These are phyloP conservation scores for Aspergillus clavatus DNA, from an alignment of 2,329 filamentous ascomycete species.

Conservation along the genomic window DNA sequence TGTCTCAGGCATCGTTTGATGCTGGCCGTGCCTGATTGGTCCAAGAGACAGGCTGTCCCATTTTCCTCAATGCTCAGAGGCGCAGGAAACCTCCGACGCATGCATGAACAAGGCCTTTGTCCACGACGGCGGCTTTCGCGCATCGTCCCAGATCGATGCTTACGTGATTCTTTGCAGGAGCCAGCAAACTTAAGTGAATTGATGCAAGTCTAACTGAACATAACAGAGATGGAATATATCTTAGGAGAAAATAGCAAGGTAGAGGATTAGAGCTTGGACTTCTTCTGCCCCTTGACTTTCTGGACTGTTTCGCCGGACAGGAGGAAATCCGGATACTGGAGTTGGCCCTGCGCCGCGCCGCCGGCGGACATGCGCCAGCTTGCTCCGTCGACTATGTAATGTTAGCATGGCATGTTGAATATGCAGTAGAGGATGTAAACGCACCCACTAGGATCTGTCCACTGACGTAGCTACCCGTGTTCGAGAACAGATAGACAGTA, in stretches of 20 bases:
- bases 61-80: not conserved
- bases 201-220: too few species aligned
- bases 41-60: not conserved
- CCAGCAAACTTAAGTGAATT: too few species aligned
- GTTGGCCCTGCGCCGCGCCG: conserved; percentile 30
- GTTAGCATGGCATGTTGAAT: not conserved
- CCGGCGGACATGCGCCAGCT: conserved; percentile 37
- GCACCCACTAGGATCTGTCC: conserved; percentile 67
- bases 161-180: too few species aligned
- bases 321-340: conserved; percentile 57
- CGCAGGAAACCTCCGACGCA: too few species aligned
- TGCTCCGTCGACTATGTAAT: conserved; percentile 36
- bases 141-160: too few species aligned
- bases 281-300: conserved; percentile 57
- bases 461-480: conserved; percentile 80
- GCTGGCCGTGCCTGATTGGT: not conserved
- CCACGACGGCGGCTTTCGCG: not conserved
- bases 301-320: conserved; percentile 49
- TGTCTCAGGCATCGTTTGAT: not conserved
- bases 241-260: too few species aligned
- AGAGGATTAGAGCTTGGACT: conserved; percentile 52
- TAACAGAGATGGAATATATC: too few species aligned
- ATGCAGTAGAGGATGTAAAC: conserved; percentile 11
- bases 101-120: not conserved
- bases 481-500: conserved; percentile 82